Evolutionary conservation across 148 eudicot genomes (phyloP), one percentile per base, ranked within the genome.

Genomic region (Cornus florida): DNA sequence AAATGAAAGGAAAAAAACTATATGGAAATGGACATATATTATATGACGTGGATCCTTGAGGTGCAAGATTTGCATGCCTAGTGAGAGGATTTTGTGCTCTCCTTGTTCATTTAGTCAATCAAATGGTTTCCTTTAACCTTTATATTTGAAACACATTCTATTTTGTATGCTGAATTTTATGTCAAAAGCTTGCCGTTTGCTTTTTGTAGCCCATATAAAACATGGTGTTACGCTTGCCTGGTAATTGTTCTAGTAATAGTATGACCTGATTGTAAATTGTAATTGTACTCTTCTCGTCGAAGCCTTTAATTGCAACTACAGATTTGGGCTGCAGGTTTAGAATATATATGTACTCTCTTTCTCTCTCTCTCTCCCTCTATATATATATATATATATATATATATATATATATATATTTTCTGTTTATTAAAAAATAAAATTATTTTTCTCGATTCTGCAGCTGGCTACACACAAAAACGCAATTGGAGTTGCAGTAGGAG

Each of bases 381-480:
- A n/a, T n/a, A n/a, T n/a, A n/a, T n/a, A n/a, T n/a, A n/a, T n/a
- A n/a, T n/a, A n/a, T n/a, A n/a, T n/a, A n/a, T n/a, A n/a, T n/a
- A n/a, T n/a, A 48, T 72, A 31, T 10, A 41, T 41, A 41, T 41
- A 41, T 41, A 41, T 41, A 41, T 41, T 41, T 41, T n/a, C 9
- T 48, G 8, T 8, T 19, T 9, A 16, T 28, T 31, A 12, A 10
- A 1, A 17, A 70, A 39, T 53, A 8, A 6, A 53, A 10, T 53
- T 11, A 33, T 46, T 3, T 53, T 74, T 67, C 12, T 23, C 74
- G 23, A 67, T 75, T 38, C 20, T 70, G 71, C 94, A 95, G 99
- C 86, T 92, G 74, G 97, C 99, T 41, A 92, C 98, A 0, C 99
- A 95, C 89, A 95, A 95, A 74, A 95, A 93, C 48, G 99, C 97